Conservation (phyloP, 2,329 filamentous ascomycete genomes). For the Scortechinia acanthostroma region DNA sequence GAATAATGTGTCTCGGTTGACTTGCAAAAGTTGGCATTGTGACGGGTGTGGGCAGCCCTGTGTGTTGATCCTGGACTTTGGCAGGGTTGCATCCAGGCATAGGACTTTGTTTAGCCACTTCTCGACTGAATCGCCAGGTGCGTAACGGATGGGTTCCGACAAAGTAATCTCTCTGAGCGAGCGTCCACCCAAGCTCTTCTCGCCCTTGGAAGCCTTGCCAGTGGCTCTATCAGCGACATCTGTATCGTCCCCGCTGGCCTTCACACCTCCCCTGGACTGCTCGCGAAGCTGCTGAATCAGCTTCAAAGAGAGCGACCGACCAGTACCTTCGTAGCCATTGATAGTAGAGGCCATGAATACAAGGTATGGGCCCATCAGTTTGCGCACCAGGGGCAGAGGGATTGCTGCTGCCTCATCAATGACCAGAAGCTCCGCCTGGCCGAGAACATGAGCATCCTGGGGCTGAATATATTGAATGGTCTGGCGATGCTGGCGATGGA, state of each 20-base stretch:
- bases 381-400: conserved; percentile 81
- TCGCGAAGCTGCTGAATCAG: conserved; percentile 94
- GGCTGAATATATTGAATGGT: conserved; percentile 98
- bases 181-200: conserved; percentile 57
- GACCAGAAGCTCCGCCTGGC: conserved; percentile 88
- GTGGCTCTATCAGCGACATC: conserved; percentile 73
- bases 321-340: conserved; percentile 96
- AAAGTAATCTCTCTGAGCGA: conserved; percentile 87
- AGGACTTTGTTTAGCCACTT: conserved; percentile 93
- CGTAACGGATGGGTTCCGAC: conserved; percentile 89
- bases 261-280: conserved; percentile 67
- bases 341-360: conserved; percentile 99
- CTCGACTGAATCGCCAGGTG: conserved; percentile 82
- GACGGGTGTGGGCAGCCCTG: conserved; percentile 83
- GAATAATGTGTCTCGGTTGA: conserved; percentile 95
- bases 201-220: conserved; percentile 64
- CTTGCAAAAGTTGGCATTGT: conserved; percentile 83
- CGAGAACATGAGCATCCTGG: conserved; percentile 88
- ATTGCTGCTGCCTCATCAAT: conserved; percentile 98
- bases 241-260: conserved; percentile 42
- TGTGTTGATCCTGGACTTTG: conserved; percentile 64
- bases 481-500: conserved; percentile 88
- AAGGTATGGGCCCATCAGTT: conserved; percentile 91
- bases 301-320: conserved; percentile 87
- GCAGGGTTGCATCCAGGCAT: conserved; percentile 86